Conservation (phyloP, 2,329 filamentous ascomycete genomes). For the Cytospora chrysosperma region DNA sequence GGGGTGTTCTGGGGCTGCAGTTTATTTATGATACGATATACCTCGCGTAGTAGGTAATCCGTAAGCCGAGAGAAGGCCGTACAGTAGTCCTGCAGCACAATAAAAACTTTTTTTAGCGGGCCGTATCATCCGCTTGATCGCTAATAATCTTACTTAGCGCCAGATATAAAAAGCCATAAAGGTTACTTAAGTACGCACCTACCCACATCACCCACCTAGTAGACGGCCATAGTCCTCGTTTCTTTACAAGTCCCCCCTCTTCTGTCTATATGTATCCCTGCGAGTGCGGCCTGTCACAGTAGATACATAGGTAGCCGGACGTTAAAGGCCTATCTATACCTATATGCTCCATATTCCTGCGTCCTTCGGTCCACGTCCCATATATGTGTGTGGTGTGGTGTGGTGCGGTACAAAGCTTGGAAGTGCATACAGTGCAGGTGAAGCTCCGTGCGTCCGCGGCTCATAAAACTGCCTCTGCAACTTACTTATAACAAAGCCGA, state of each 20-base stretch:
- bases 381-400: background rate
- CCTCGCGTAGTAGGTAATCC: background rate
- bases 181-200: slow-evolving; percentile 11
- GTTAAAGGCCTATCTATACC: background rate
- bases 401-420: background rate
- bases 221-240: slow-evolving; percentile 3
- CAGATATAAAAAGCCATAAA: slow-evolving; percentile 17
- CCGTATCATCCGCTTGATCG: slow-evolving; percentile 15
- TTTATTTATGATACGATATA: slow-evolving; percentile 20
- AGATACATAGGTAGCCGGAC: background rate
- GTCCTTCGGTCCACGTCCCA: background rate
- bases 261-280: slow-evolving; percentile 9
- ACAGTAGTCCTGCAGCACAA: slow-evolving; percentile 2
- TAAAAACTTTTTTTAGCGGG: slow-evolving; percentile 22
- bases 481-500: background rate
- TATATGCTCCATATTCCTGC: background rate
- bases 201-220: slow-evolving; percentile 5
- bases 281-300: background rate
- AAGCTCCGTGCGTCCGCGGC: background rate
- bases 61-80: background rate
- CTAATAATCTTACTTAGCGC: slow-evolving; percentile 21
- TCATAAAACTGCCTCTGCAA: background rate
- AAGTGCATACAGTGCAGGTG: background rate
- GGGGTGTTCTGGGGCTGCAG: background rate
- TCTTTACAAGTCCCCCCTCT: slow-evolving; percentile 5